Evolutionary conservation across 2,329 filamentous ascomycete genomes (phyloP).

Genomic region (Colletotrichum navitas): DNA sequence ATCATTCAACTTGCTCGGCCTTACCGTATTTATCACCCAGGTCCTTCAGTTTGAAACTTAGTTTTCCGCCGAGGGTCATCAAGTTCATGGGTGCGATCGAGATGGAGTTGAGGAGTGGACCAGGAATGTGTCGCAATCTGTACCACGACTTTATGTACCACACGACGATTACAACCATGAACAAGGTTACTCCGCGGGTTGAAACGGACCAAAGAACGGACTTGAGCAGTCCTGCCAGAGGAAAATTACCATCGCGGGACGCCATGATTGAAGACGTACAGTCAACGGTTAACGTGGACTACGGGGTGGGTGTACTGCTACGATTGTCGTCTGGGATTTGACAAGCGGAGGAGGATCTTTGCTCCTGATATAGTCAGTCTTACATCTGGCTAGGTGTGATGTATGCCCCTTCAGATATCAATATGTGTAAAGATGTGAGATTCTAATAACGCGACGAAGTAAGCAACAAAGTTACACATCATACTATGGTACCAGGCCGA

Average conservation of each 20-base stretch:
- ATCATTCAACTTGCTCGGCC: background rate
- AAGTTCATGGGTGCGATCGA: conserved; percentile 49
- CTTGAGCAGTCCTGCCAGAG: background rate
- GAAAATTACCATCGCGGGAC: background rate
- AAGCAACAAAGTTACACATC: no score
- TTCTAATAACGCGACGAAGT: no score
- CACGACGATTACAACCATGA: background rate
- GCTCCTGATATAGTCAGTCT: background rate
- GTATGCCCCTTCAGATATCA: background rate
- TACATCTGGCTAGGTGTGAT: background rate
- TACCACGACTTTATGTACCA: conserved; percentile 45
- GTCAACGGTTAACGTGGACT: no score
- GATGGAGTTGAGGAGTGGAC: conserved; percentile 49
- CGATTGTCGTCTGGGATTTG: background rate
- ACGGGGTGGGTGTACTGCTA: background rate
- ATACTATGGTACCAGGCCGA: no score
- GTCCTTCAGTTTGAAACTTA: conserved; percentile 31
- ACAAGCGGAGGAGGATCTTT: background rate
- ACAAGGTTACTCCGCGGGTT: background rate
- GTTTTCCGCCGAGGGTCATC: conserved; percentile 24
- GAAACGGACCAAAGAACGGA: background rate
- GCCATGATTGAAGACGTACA: background rate
- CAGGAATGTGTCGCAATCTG: conserved; percentile 51
- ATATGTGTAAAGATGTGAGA: background rate
- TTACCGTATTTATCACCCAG: conserved; percentile 33